Base-by-base conservation (phyloP, 208 protist species). In the Trypanosoma conorhini region DNA sequence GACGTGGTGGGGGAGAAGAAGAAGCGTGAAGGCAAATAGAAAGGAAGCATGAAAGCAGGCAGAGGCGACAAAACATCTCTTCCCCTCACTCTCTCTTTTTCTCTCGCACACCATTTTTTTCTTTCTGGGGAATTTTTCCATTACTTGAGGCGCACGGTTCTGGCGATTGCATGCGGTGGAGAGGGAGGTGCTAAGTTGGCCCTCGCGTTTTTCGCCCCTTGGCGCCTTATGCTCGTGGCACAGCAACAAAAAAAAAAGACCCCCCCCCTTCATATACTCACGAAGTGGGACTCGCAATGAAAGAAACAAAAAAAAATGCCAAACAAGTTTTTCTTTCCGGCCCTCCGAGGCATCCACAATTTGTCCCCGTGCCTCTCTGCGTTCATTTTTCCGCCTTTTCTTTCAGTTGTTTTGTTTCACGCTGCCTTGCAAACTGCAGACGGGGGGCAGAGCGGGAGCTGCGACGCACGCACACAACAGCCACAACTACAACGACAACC, bases 1-100 rank as follows among this genome's bases (percentile, higher is more conserved):
- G 22, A 55, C n/a, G n/a, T n/a, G n/a, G 26, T 8, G 67, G 38
- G 38, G 26, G 44, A 59, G 55, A 38, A 61, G n/a, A 59, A 33
- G 44, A 58, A 79, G 67, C 28, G n/a, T 58, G 15, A 46, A 19
- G 3, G 15, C 5, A 13, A 46, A 46, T 3, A 10, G 1, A 46
- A 13, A 46, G 28, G 9, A 30, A 60, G 12, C n/a, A 7, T 38
- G 30, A 60, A 60, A 30, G 56, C 1, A 10, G 28, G n/a, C 30
- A 30, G 21, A 24, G 21, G 5, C 26, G 51, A 26, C 50, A 54
- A 26, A 8, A 24, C 33, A 1, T 38, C 33, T 28, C 40, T 26
- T 35, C 33, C 26, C 21, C 33, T 9, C 33, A 9, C 2, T 38
- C 7, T 38, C 7, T 38, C 12, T 38, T 60, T 28, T 60, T 3